Base-by-base conservation (phyloP, 306 rosid genomes). In the Hippophae gyantsensis region DNA sequence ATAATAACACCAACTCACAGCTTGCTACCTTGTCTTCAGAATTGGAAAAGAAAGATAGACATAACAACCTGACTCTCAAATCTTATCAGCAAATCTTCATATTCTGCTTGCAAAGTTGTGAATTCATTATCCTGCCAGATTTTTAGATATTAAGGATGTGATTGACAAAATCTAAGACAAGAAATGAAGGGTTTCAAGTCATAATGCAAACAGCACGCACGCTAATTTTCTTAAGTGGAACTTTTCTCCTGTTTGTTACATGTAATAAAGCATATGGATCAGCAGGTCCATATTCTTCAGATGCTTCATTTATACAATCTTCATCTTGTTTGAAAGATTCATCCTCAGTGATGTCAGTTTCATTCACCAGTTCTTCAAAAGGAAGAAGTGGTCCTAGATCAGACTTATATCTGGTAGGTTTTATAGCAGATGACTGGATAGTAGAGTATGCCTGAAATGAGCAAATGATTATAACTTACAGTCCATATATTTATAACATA, bases 231-330 rank as follows among this genome's bases (percentile, higher is more conserved):
- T 54, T 64, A 3, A 69, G 64, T 61, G 89, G 78, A 72, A 62
- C 77, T 80, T 80, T 92, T 75, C 81, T 81, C 77, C 98, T 78
- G 76, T 67, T 87, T 59, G 98, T 92, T 55, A 92, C 84, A 72
- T 81, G 95, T 78, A 87, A 63, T 72, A 92, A 69, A 65, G 81
- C 70, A 62, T 77, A 78, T 9, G 93, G 88, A 76, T 80, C 75
- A 5, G 89, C 89, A 75, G 82, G 67, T 54, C 43, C 70, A 74
- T 68, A 78, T 52, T 74, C 73, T 69, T 69, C 74, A 32, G 63
- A 52, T 41, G 62, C 61, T 53, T 59, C 77, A 18, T 25, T 71
- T 48, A 25, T 67, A 70, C 62, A 50, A 55, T 76, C 74, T 57
- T 78, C 89, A 42, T 65, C 84, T 68, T 60, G 76, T 68, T 64